A percentile compares a stretch with the other conserved stretches of the same genome.
Conservation (phyloP, 2,329 filamentous ascomycete genomes). For the Neurospora sp. region DNA sequence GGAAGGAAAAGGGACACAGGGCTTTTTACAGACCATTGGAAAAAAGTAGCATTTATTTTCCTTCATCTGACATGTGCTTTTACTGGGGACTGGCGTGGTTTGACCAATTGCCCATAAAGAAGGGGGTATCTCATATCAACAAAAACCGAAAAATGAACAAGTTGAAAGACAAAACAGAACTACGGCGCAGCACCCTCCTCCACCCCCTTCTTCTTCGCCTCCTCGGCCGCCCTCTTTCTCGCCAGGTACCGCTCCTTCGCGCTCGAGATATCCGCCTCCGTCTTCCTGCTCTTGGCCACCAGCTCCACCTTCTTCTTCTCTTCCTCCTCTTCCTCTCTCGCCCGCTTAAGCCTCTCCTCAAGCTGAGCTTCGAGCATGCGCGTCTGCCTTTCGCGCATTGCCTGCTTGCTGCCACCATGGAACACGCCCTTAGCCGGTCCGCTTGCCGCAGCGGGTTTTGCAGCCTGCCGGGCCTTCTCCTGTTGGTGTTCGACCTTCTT, state of each 20-base stretch:
- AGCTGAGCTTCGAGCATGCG: constrained; percentile 73
- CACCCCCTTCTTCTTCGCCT: constrained; percentile 46
- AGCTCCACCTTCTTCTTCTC: constrained; percentile 52
- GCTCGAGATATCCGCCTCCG: constrained; percentile 62
- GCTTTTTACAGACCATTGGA: background rate
- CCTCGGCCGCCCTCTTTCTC: constrained; percentile 64
- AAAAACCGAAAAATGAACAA: background rate
- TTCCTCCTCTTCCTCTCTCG: constrained; percentile 60
- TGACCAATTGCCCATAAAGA: background rate
- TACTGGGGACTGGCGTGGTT: background rate
- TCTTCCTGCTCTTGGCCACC: constrained; percentile 68
- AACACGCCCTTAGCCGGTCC: constrained; percentile 28
- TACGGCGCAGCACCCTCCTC: constrained; percentile 16
- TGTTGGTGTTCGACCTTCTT: constrained; percentile 40
- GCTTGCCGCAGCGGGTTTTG: constrained; percentile 19
- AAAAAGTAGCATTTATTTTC: background rate
- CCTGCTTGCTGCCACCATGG: constrained; percentile 47
- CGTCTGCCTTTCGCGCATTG: constrained; percentile 65
- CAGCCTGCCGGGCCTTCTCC: constrained; percentile 20
- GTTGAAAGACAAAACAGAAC: background rate
- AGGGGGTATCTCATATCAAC: background rate
- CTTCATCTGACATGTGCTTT: constrained; percentile 6
- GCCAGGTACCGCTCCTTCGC: constrained; percentile 74
- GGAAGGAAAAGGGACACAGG: background rate
- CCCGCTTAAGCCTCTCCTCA: constrained; percentile 61